phyloP scores from a whole-genome alignment of 805 yeast genomes.

The Hanseniaspora jakobsenii region DNA sequence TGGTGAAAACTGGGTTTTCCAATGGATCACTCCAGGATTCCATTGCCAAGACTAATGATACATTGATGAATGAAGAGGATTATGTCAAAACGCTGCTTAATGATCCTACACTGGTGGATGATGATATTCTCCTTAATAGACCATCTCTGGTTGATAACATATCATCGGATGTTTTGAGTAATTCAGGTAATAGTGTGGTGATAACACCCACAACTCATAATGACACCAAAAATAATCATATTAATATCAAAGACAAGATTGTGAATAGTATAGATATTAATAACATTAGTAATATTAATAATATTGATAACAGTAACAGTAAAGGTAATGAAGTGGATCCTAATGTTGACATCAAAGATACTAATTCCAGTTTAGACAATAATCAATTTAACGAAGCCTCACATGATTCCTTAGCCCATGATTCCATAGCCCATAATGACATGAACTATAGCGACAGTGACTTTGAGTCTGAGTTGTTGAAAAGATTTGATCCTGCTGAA shows the following conservation, averaged over 20 bases:
- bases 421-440: no score
- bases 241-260: no score
- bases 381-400: no score
- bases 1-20: constrained; percentile 12
- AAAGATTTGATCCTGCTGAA: constrained; percentile 6
- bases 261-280: no score
- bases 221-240: neutral
- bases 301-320: neutral
- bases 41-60: neutral
- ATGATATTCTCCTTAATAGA: constrained; percentile 4
- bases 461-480: constrained; percentile 13
- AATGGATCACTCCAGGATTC: neutral
- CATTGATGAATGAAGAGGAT: constrained; percentile 2
- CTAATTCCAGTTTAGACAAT: no score
- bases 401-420: no score
- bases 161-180: constrained; percentile 9
- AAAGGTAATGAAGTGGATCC: neutral
- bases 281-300: no score
- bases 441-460: constrained; percentile 14
- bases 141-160: neutral
- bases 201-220: constrained; percentile 10
- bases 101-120: constrained; percentile 8
- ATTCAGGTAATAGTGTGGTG: constrained; percentile 9
- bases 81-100: constrained; percentile 7
- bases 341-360: neutral